A percentile compares a stretch with the other conserved stretches of the same genome.
Evolutionary conservation across 352 stramenopile species (phyloP).

Genomic region (Phytopythium litorale): DNA sequence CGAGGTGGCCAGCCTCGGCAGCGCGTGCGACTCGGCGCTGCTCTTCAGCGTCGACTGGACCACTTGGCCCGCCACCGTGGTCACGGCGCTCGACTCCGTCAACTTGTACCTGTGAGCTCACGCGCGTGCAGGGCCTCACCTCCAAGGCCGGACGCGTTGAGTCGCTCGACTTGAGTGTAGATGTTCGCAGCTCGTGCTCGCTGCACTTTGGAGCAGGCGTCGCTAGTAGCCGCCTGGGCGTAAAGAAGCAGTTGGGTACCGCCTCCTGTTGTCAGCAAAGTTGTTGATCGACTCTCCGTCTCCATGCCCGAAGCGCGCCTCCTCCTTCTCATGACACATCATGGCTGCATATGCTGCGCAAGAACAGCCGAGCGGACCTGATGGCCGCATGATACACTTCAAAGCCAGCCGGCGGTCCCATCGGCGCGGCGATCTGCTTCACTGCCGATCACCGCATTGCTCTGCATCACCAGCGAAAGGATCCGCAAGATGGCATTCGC

Average conservation of each 20-base stretch:
- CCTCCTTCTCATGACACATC: no score
- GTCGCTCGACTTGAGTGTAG: background rate
- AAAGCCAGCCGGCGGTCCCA: background rate
- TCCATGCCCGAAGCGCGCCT: no score
- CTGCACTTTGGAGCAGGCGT: no score
- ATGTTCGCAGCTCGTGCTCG: background rate
- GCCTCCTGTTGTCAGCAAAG: no score
- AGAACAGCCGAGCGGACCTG: no score
- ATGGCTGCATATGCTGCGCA: no score
- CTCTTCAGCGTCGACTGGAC: constrained; percentile 35
- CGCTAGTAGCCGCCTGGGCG: no score
- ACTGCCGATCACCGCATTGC: background rate
- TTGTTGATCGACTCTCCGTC: no score
- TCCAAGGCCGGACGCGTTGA: background rate
- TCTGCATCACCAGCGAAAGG: background rate
- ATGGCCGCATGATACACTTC: no score
- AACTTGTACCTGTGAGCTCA: constrained; percentile 12
- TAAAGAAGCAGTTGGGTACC: no score
- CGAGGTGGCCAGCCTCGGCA: constrained; percentile 21
- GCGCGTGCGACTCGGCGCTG: constrained; percentile 22
- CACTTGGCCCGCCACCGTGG: constrained; percentile 16
- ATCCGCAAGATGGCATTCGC: background rate
- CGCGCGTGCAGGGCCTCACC: background rate
- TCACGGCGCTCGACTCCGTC: constrained; percentile 19
- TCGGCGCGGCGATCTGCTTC: background rate